A percentile compares a stretch with the other conserved stretches of the same genome.
Conservation (phyloP, 1,139 yeast species). For the Geotrichum citri-aurantii region DNA sequence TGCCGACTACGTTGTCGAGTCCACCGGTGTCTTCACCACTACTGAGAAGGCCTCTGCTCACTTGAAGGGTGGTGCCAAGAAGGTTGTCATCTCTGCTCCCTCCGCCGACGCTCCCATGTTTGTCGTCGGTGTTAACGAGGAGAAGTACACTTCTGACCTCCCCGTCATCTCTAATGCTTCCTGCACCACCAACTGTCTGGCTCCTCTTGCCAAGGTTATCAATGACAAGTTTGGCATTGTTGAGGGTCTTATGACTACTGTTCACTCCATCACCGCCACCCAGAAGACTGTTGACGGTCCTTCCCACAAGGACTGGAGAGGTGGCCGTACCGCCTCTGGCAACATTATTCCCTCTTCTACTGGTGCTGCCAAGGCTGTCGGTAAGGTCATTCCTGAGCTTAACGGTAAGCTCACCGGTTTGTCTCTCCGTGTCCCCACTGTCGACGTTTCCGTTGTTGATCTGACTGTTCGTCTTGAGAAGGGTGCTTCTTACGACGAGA, state of each 20-base stretch:
- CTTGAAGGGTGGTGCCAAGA: conserved; percentile 82
- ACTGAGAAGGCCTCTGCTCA: conserved; percentile 73
- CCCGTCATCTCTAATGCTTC: conserved; percentile 78
- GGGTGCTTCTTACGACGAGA: conserved; percentile 68
- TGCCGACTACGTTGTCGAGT: conserved; percentile 77
- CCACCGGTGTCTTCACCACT: conserved; percentile 85
- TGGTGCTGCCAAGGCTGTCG: conserved; percentile 92
- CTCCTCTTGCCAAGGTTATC: conserved; percentile 80
- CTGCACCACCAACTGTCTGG: conserved; percentile 87
- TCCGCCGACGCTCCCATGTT: conserved; percentile 87
- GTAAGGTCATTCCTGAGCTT: conserved; percentile 82
- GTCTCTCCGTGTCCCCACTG: conserved; percentile 84
- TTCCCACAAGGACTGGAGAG: conserved; percentile 92
- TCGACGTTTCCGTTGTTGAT: conserved; percentile 77
- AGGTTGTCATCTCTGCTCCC: conserved; percentile 85
- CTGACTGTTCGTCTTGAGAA: conserved; percentile 64
- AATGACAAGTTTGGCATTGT: conserved; percentile 75
- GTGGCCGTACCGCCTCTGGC: conserved; percentile 88
- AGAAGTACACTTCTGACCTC: conserved; percentile 64
- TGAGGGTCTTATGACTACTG: conserved; percentile 89
- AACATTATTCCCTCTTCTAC: conserved; percentile 87
- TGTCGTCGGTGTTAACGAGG: conserved; percentile 77
- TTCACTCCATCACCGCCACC: conserved; percentile 86
- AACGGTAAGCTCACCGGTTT: conserved; percentile 88
- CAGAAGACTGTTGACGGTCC: conserved; percentile 92